Evolutionary conservation across 345 rosid genomes (phyloP), one percentile per base, ranked within the genome.

Genomic region (Erysimum cheiranthoides): DNA sequence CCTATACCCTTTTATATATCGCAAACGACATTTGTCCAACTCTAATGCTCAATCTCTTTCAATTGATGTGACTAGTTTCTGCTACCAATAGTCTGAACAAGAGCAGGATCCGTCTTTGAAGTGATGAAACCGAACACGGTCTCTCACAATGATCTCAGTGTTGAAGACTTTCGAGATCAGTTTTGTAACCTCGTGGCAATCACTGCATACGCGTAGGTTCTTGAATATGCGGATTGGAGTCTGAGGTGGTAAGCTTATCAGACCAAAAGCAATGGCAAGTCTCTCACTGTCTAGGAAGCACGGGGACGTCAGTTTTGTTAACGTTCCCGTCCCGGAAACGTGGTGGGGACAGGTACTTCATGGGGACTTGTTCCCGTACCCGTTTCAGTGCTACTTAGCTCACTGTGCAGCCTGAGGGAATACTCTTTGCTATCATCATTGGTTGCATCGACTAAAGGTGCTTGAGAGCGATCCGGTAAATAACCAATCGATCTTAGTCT

Each of bases 21-120:
- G 2, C 1, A 3, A 49, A 12, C 13, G 49, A n/a, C 35, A 3
- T 28, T n/a, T 2, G 10, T 4, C 30, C 10, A 17, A 21, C 25
- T 21, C 25, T 21, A 21, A 31, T 17, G 14, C 18, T 56, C 21
- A 39, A n/a, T 16, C 43, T 17, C 36, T 25, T 6, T 50, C 5
- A 16, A 35, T 59, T 7, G 2, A 13, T 17, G 42, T 7, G 12
- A 13, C 28, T 39, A 49, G 54, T 9, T 31, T 50, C 12, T 50
- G 77, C 76, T 82, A 91, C 93, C 97, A 91, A 61, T 88, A 89
- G 78, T 89, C 96, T 85, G 59, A 61, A 78, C 98, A 91, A 3
- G 93, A 90, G 73, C 96, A 91, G 49, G 68, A 63, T 38, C 97
- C 92, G 27, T 89, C 80, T 82, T 86, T 87, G 32, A 91, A 91